phyloP scores from a whole-genome alignment of 2,329 filamentous ascomycete species.

The Xylariales sp. region DNA sequence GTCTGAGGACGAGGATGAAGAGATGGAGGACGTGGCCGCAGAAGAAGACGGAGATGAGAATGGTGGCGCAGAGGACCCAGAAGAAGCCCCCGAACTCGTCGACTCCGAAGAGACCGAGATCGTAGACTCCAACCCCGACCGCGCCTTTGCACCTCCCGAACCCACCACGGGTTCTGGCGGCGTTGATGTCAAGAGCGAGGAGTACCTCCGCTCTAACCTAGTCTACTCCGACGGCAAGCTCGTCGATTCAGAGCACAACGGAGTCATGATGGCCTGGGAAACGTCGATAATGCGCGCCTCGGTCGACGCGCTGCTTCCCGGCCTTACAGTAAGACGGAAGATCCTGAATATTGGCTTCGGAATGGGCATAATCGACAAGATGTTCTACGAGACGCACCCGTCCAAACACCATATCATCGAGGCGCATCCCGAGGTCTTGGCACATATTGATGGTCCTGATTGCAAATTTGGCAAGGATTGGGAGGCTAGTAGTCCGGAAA shows the following conservation, averaged over 20 bases:
- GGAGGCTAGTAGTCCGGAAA: conserved; percentile 50
- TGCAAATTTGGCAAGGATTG: conserved; percentile 51
- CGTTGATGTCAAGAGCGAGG: conserved; percentile 54
- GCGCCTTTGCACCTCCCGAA: conserved; percentile 31
- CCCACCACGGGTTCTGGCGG: conserved; percentile 23
- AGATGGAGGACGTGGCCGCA: conserved; percentile 42
- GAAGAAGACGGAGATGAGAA: conserved; percentile 34
- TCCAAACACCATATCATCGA: conserved; percentile 78
- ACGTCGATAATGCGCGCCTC: conserved; percentile 78
- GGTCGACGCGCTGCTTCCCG: conserved; percentile 58
- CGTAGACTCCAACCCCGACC: conserved; percentile 20
- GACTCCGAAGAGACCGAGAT: conserved; percentile 21
- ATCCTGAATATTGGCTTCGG: conserved; percentile 86
- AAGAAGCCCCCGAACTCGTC: conserved; percentile 25
- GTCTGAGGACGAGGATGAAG: conserved; percentile 45
- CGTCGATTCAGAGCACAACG: conserved; percentile 71
- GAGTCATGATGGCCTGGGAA: conserved; percentile 94
- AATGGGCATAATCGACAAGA: conserved; percentile 81
- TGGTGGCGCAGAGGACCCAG: conserved; percentile 24
- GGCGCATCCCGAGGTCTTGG: conserved; percentile 73
- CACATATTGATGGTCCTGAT: conserved; percentile 47
- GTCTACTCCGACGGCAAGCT: conserved; percentile 63
- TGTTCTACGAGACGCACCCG: conserved; percentile 66
- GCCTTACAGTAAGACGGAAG: conserved; percentile 47
- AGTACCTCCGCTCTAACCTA: conserved; percentile 64